Base-by-base conservation (phyloP, 352 stramenopile species). In the Globisporangium uncinulatum region DNA sequence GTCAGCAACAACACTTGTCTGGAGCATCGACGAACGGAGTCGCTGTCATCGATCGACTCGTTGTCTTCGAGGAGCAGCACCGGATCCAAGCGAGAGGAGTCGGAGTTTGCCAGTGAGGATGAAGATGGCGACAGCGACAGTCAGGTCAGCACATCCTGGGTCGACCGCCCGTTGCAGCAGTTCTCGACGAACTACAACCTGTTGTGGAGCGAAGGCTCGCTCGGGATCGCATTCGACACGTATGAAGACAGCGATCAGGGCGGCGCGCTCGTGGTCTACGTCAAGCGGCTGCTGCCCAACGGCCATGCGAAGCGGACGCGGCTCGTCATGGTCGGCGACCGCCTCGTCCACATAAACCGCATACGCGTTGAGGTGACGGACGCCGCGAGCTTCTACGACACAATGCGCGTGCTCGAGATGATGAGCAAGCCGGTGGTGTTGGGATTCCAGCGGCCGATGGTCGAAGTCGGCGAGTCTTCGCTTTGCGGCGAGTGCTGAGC, bases 201-300 rank as follows among this genome's bases (percentile, higher is more conserved):
- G 45, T 42, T 76, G 14, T 85, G 74, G 74, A 67, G 46, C 14
- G 43, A 67, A 32, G 65, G 69, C 0, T 54, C 68, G 17, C 62
- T 85, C 5, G 74, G 74, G 1, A 61, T 85, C 49, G 65, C 69
- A 8, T 85, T 85, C 39, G 67, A 63, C 11, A 72, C 58, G 53
- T 79, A 76, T 19, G 51, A 70, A 47, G 69, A 79, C 52, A 61
- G 62, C n/a, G 53, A 75, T 59, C 42, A 45, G 31, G 55, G 34
- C 42, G 63, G 73, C 34, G 54, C 61, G 32, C 45, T 77, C n/a
- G 57, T 74, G 15, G 65, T 82, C 17, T 78, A 74, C 19, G 70
- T 85, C 44, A 80, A 82, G 56, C 59, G 48, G 32, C 65, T 85
- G 15, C 59, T 51, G 8, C 48, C 49, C 13, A 37, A 37, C 4